A percentile compares a stretch with the other conserved stretches of the same genome.
Evolutionary conservation across 441 rosid genomes (phyloP).

Genomic region (Euphorbia celastroides): DNA sequence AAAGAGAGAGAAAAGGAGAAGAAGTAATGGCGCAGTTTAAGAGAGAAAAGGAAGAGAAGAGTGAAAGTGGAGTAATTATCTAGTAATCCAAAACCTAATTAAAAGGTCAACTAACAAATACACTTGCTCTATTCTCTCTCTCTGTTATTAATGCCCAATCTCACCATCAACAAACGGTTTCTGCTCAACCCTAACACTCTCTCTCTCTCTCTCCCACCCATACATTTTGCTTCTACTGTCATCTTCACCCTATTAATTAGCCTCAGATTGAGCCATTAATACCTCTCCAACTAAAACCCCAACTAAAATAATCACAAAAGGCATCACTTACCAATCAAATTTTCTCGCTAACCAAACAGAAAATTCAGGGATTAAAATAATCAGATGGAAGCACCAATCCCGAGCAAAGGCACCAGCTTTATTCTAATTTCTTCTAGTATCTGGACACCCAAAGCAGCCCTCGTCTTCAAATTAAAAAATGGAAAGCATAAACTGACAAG

Average conservation of each 20-base stretch:
- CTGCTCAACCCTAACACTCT: neutral
- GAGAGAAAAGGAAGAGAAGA: neutral
- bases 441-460: neutral
- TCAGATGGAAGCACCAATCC: conserved; percentile 11
- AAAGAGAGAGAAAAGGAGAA: conserved; percentile 3
- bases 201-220: neutral
- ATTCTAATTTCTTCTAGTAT: neutral
- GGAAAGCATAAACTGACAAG: conserved; percentile 20
- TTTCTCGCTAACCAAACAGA: conserved; percentile 23
- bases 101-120: neutral
- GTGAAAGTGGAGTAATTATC: conserved; percentile 11
- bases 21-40: neutral
- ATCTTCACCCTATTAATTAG: conserved; percentile 29
- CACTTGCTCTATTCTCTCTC: no score
- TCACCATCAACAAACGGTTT: conserved; percentile 24
- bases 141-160: conserved; percentile 34
- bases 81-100: conserved; percentile 10
- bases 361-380: neutral
- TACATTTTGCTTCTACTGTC: conserved; percentile 7
- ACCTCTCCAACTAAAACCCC: conserved; percentile 21
- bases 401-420: conserved; percentile 5
- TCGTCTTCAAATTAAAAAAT: neutral
- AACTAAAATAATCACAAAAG: conserved; percentile 19
- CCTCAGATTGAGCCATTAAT: conserved; percentile 37
- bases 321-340: neutral